Evolutionary conservation across 768 basidiomycete species (phyloP).

Genomic region (Hortiboletus campestris): DNA sequence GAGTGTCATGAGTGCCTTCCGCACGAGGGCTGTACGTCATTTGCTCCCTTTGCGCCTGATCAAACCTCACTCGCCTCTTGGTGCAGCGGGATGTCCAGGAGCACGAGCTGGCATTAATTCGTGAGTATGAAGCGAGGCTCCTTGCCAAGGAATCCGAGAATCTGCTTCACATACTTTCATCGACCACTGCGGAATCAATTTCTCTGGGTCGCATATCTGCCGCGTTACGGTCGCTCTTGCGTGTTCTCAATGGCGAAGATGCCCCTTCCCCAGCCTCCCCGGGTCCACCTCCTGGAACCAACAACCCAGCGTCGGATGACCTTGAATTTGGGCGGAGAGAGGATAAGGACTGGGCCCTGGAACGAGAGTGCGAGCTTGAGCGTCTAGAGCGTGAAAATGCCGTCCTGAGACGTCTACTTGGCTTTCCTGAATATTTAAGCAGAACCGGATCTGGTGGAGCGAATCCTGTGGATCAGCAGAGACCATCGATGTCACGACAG

Average conservation of each 20-base stretch:
- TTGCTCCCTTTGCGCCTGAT: not conserved
- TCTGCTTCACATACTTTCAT: constrained; percentile 53
- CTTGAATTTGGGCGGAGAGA: constrained; percentile 33
- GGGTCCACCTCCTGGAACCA: constrained; percentile 3
- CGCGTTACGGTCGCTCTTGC: constrained; percentile 66
- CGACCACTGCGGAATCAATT: constrained; percentile 64
- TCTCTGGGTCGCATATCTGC: constrained; percentile 70
- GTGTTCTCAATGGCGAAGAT: constrained; percentile 68
- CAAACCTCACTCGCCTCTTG: not conserved
- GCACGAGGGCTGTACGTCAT: constrained; percentile 80
- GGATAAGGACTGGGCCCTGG: constrained; percentile 76
- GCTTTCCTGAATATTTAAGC: constrained; percentile 31
- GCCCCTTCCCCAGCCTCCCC: constrained; percentile 10
- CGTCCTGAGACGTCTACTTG: constrained; percentile 70
- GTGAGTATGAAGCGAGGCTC: constrained; percentile 89
- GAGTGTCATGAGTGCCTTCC: constrained; percentile 87
- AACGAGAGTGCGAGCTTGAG: constrained; percentile 87
- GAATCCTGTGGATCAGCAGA: constrained; percentile 13
- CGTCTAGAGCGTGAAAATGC: constrained; percentile 87
- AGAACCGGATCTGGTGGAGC: not conserved
- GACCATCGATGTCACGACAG: constrained; percentile 10
- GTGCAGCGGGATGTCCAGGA: constrained; percentile 87
- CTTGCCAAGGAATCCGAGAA: constrained; percentile 70
- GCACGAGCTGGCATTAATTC: constrained; percentile 83
- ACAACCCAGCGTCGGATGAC: not conserved